Conservation (phyloP, 352 stramenopile species). For the Phytophthora pinifolia region DNA sequence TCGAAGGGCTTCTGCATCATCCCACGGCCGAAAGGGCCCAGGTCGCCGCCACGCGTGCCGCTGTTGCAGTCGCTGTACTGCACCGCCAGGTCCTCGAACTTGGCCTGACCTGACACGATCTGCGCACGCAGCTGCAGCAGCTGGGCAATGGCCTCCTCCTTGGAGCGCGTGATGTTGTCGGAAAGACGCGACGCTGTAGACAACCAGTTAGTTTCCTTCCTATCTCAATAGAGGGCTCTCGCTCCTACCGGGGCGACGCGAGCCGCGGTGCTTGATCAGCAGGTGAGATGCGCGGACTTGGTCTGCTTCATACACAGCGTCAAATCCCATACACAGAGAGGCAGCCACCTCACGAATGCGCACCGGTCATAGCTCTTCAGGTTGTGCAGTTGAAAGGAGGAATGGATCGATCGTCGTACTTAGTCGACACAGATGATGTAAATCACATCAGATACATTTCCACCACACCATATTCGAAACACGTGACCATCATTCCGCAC, state of each 20-base stretch:
- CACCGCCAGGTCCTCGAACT: conserved; percentile 75
- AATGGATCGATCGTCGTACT: conserved; percentile 12
- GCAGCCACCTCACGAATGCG: neutral
- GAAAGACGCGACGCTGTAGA: conserved; percentile 81
- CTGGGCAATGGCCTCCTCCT: conserved; percentile 88
- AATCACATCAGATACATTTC: conserved; percentile 2
- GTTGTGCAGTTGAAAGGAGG: conserved; percentile 13
- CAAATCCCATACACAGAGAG: neutral
- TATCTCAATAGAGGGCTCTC: too few species aligned
- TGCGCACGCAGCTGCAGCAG: conserved; percentile 80
- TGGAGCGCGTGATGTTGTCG: conserved; percentile 90
- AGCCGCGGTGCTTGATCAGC: conserved; percentile 95
- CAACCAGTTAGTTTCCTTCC: neutral
- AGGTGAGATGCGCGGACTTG: conserved; percentile 90
- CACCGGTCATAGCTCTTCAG: conserved; percentile 28
- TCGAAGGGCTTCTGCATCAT: conserved; percentile 94
- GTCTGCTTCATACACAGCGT: conserved; percentile 29
- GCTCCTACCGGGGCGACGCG: conserved; percentile 65
- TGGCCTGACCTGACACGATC: conserved; percentile 80
- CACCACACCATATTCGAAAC: neutral
- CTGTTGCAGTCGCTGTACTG: conserved; percentile 88
- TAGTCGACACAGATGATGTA: conserved; percentile 1
- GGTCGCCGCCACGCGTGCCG: conserved; percentile 84
- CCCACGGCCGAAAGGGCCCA: conserved; percentile 86
- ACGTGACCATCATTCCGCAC: conserved; percentile 9